Evolutionary conservation across 306 rosid genomes (phyloP).

Genomic region (Gastrolobium villosum): DNA sequence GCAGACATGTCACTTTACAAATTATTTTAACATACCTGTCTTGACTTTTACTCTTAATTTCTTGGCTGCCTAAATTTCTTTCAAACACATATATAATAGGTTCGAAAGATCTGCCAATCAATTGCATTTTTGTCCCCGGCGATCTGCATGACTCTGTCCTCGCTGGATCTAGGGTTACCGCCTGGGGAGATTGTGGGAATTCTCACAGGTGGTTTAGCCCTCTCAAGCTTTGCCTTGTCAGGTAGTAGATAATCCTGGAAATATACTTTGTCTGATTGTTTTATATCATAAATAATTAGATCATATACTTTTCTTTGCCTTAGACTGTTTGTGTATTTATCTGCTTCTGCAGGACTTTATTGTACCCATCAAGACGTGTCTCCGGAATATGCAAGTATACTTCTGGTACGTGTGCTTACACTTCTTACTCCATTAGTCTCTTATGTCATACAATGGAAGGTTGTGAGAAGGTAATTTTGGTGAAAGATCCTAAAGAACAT

Average conservation of each 20-base stretch:
- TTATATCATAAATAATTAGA: neutral
- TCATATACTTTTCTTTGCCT: conserved; percentile 29
- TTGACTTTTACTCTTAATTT: conserved; percentile 37
- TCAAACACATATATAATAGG: conserved; percentile 60
- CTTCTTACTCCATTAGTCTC: conserved; percentile 6
- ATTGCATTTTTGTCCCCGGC: conserved; percentile 97
- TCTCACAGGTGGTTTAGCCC: conserved; percentile 91
- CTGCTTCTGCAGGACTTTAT: conserved; percentile 79
- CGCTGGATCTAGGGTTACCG: conserved; percentile 94
- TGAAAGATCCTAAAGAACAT: conserved; percentile 17
- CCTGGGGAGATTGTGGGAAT: conserved; percentile 93
- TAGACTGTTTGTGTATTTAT: conserved; percentile 37
- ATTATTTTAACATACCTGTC: conserved; percentile 27
- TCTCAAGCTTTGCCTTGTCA: conserved; percentile 96
- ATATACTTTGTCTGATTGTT: conserved; percentile 10
- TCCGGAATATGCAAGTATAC: conserved; percentile 95
- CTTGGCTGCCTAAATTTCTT: conserved; percentile 38
- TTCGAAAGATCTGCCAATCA: conserved; percentile 97
- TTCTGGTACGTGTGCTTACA: conserved; percentile 67
- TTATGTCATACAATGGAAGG: conserved; percentile 8
- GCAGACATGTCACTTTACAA: conserved; percentile 9
- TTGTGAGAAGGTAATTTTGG: conserved; percentile 37
- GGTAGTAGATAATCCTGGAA: conserved; percentile 58
- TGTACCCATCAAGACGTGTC: conserved; percentile 98
- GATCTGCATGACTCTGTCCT: conserved; percentile 95